Conservation (phyloP, 108 stramenopile genomes). For the Conticribra guillardii region DNA sequence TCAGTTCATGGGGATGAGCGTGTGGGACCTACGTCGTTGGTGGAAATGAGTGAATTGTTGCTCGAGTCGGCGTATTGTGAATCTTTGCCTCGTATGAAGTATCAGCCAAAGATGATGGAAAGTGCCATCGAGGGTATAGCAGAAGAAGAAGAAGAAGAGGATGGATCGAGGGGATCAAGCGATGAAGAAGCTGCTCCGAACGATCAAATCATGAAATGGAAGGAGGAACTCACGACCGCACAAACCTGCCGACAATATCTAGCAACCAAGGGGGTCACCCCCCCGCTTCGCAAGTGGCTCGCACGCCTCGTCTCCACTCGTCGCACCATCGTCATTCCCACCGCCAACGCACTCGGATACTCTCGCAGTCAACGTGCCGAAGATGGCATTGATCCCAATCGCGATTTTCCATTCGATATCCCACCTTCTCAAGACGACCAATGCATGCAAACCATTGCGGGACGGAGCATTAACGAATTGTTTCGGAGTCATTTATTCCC, state of each 20-base stretch:
- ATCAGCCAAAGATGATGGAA: conserved; percentile 27
- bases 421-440: conserved; percentile 7
- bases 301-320: conserved; percentile 70
- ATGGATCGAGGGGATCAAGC: not conserved
- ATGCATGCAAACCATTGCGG: conserved; percentile 87
- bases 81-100: conserved; percentile 56
- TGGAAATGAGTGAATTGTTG: conserved; percentile 65
- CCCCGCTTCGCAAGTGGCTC: conserved; percentile 59
- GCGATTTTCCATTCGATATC: conserved; percentile 88
- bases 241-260: conserved; percentile 47
- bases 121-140: too few species aligned
- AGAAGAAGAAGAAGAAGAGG: too few species aligned
- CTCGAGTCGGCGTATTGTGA: conserved; percentile 81
- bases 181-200: not conserved
- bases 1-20: conserved; percentile 95
- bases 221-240: conserved; percentile 27
- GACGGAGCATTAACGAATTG: conserved; percentile 84
- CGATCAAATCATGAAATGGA: conserved; percentile 11
- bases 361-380: conserved; percentile 52
- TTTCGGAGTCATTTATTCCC: conserved; percentile 83
- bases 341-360: conserved; percentile 84
- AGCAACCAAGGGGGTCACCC: conserved; percentile 31
- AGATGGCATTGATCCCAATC: conserved; percentile 81
- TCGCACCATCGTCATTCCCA: conserved; percentile 70
- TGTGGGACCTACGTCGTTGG: conserved; percentile 81